Percentiles rank a stretch among this genome's conserved stretches.
phyloP scores from a whole-genome alignment of 2,329 filamentous ascomycete genomes.

The Neocatenulostroma microsporum region DNA sequence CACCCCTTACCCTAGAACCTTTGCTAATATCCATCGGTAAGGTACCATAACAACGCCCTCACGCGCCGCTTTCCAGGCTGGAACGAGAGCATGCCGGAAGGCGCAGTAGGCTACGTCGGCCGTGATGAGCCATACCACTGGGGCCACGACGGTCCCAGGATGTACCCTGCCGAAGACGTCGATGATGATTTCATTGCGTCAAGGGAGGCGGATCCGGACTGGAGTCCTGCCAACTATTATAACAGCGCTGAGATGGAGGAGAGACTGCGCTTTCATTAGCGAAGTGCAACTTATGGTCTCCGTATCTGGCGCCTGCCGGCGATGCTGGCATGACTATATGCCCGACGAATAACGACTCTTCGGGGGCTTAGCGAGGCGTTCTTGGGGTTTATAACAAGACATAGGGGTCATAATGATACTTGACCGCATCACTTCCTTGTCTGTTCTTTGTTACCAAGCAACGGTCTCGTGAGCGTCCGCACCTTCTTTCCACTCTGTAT shows the following conservation, averaged over 20 bases:
- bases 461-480: constrained; percentile 11
- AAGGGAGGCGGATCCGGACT: constrained; percentile 5
- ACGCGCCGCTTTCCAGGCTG: neutral
- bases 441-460: constrained; percentile 7
- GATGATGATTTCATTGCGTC: neutral
- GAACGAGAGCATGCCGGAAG: constrained; percentile 13
- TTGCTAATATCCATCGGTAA: neutral
- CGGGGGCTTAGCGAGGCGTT: no score
- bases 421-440: no score
- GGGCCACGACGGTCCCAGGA: constrained; percentile 3
- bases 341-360: no score
- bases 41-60: neutral
- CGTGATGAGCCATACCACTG: neutral
- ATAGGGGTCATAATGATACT: no score
- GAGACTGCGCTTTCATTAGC: neutral
- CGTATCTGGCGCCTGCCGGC: no score
- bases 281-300: no score
- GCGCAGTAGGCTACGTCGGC: constrained; percentile 4
- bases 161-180: constrained; percentile 5
- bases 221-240: neutral
- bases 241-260: neutral
- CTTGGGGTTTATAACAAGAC: no score
- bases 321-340: no score
- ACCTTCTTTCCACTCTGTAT: constrained; percentile 10
- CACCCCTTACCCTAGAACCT: neutral